Base-by-base conservation (phyloP, 257 asterid genomes). In the Solanum gandarillasii region DNA sequence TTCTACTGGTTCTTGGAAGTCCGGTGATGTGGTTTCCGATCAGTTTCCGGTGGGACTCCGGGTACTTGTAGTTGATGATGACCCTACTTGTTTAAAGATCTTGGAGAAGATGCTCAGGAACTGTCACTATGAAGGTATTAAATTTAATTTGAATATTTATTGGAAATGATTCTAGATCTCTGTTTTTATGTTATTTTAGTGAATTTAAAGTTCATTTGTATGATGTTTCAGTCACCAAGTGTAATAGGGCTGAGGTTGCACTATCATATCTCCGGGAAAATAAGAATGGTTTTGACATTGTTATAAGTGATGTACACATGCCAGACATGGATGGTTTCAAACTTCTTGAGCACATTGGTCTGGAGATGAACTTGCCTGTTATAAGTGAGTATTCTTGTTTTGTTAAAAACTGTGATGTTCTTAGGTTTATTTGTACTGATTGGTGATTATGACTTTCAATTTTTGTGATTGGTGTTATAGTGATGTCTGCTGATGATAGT, bases 401-500 rank as follows among this genome's bases (percentile, higher is more conserved):
- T 3, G 25, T 55, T 55, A 21, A 55, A 55, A 55, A 55, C 65
- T 20, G 65, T 7, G 25, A 55, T 55, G 65, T 55, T 52, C 23
- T 52, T 52, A 52, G 62, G n/a, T 52, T 20, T 55, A 20, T 55
- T 20, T 55, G 65, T 55, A 55, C 25, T 55, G 65, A 55, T 55
- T 55, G 25, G 65, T 55, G 65, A 55, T 55, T 55, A 55, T 55
- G 25, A 55, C 25, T 55, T 20, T 8, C 11, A 55, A 18, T 35
- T 7, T 39, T n/a, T 41, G 71, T 87, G 85, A 25, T 91, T 85
- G 72, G 21, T 55, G 62, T 31, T 83, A n/a, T 65, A 97, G 99
- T 97, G 99, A 97, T 97, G 99, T 97, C 99, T 0, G 99, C 98
- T 4, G 99, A 97, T 60, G 99, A 97, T 82, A 93, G 99, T 91